These are phyloP conservation scores for Eleusine coracana DNA, from an alignment of 176 grass and related monocot genomes.

Conservation along the genomic window DNA sequence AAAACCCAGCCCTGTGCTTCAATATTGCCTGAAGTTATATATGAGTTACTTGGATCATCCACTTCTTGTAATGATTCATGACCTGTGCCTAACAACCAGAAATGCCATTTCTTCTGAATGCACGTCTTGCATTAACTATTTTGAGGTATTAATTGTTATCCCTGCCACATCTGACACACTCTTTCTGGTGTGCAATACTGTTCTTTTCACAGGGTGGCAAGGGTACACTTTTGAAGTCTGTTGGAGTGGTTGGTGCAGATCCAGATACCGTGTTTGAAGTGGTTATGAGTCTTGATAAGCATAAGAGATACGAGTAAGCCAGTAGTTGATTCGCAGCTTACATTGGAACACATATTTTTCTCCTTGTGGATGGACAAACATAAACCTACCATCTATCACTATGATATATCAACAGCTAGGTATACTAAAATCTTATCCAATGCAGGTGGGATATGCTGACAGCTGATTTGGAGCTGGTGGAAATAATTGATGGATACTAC, in stretches of 20 bases:
- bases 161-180: conserved; percentile 1
- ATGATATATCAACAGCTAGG: conserved; percentile 8
- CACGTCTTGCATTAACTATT: background rate
- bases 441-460: conserved; percentile 95
- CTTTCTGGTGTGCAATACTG: background rate
- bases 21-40: background rate
- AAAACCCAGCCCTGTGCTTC: conserved; percentile 1
- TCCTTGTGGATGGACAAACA: conserved; percentile 12
- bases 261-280: conserved; percentile 83
- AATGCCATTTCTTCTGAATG: conserved; percentile 22
- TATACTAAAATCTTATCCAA: conserved; percentile 42
- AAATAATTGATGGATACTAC: conserved; percentile 74
- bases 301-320: conserved; percentile 90
- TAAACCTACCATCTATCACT: conserved; percentile 14
- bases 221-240: conserved; percentile 75
- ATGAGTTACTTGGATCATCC: conserved; percentile 12
- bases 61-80: background rate
- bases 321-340: conserved; percentile 26
- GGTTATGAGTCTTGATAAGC: conserved; percentile 65
- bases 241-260: conserved; percentile 80
- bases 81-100: background rate
- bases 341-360: conserved; percentile 15
- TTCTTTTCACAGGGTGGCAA: conserved; percentile 55
- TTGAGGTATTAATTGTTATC: conserved; percentile 1
- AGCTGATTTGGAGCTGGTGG: conserved; percentile 76